Evolutionary conservation across 2,329 filamentous ascomycete genomes (phyloP).

Genomic region (Fusarium mundagurra): DNA sequence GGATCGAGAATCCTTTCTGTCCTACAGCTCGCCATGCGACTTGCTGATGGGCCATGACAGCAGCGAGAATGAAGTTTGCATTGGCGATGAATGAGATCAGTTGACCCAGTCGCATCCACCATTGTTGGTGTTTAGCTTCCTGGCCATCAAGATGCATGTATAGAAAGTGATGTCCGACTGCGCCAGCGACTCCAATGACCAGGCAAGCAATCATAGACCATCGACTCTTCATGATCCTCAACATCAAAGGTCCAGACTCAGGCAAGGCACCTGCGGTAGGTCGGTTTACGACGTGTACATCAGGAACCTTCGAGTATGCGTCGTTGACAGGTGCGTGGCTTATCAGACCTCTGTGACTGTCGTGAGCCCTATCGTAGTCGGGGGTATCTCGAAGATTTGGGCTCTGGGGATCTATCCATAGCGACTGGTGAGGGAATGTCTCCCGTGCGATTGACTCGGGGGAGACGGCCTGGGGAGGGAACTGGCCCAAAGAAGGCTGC

Average conservation of each 20-base stretch:
- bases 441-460: background rate
- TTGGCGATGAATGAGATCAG: slow-evolving; percentile 20
- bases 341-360: slow-evolving; percentile 6
- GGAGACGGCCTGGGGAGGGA: background rate
- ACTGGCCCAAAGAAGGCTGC: background rate
- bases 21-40: slow-evolving; percentile 23
- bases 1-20: slow-evolving; percentile 8
- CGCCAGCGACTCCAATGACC: background rate
- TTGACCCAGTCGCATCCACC: slow-evolving; percentile 25
- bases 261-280: background rate
- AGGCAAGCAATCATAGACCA: slow-evolving; percentile 29
- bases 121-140: slow-evolving; percentile 22
- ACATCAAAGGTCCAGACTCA: background rate
- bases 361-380: slow-evolving; percentile 5
- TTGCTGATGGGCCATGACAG: slow-evolving; percentile 24
- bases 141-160: slow-evolving; percentile 7
- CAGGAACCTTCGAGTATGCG: background rate
- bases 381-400: slow-evolving; percentile 14
- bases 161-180: slow-evolving; percentile 12
- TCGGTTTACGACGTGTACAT: background rate
- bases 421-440: background rate
- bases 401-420: slow-evolving; percentile 24
- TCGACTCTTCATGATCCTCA: slow-evolving; percentile 11
- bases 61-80: slow-evolving; percentile 20
- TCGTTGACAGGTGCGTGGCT: background rate